Percentiles rank a stretch among this genome's conserved stretches.
phyloP scores from a whole-genome alignment of 257 asterid species.

The Linderniella brevidens region DNA sequence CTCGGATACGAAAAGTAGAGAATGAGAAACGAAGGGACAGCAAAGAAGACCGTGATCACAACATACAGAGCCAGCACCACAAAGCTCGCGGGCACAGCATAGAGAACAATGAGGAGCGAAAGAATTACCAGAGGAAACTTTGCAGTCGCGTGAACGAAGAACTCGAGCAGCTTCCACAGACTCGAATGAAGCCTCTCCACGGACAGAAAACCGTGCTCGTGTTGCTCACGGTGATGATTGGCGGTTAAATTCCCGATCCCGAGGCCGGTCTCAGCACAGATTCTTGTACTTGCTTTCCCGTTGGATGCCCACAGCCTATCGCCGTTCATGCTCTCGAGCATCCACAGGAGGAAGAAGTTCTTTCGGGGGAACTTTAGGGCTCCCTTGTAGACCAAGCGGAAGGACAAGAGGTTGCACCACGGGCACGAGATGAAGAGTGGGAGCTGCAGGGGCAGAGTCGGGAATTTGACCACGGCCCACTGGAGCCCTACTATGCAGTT shows the following conservation, averaged over 20 bases:
- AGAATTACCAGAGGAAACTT: slow-evolving; percentile 75
- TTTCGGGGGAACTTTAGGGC: slow-evolving; percentile 75
- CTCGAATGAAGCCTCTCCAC: slow-evolving; percentile 47
- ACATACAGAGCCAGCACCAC: slow-evolving; percentile 65
- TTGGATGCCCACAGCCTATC: slow-evolving; percentile 54
- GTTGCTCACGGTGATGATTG: slow-evolving; percentile 14
- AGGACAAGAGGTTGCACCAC: slow-evolving; percentile 79
- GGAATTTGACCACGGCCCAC: slow-evolving; percentile 83
- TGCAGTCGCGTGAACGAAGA: slow-evolving; percentile 66
- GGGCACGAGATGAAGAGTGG: slow-evolving; percentile 89
- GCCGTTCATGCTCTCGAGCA: slow-evolving; percentile 95
- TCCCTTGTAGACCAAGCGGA: slow-evolving; percentile 59
- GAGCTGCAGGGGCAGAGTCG: slow-evolving; percentile 69
- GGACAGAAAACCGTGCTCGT: slow-evolving; percentile 18
- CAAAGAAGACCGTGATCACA: slow-evolving; percentile 58
- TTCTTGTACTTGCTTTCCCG: slow-evolving; percentile 19
- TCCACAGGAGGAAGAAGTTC: slow-evolving; percentile 92
- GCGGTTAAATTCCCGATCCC: slow-evolving; percentile 21
- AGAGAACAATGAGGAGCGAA: slow-evolving; percentile 56
- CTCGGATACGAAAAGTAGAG: slow-evolving; percentile 89
- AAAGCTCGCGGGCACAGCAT: slow-evolving; percentile 83
- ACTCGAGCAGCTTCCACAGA: slow-evolving; percentile 37
- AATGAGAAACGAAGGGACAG: slow-evolving; percentile 69
- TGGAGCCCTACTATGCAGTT: slow-evolving; percentile 79
- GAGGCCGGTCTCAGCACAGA: slow-evolving; percentile 7